Percentiles rank a stretch among this genome's conserved stretches.
phyloP scores from a whole-genome alignment of 345 rosid genomes.

The Boechera stricta region DNA sequence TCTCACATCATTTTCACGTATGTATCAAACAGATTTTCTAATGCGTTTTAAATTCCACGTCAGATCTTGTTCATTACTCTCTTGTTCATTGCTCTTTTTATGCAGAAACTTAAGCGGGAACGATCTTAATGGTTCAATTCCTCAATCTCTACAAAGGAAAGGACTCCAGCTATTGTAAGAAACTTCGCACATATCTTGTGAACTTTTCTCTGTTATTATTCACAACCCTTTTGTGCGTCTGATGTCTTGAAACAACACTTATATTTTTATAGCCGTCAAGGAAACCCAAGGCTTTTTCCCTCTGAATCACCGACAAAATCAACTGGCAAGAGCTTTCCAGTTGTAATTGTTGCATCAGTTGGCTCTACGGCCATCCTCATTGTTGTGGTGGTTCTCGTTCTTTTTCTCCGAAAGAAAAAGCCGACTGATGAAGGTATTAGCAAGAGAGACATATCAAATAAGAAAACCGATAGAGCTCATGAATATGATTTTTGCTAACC shows the following conservation, averaged over 20 bases:
- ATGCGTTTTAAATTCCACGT: background rate
- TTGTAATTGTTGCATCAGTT: constrained; percentile 33
- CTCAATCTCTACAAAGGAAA: constrained; percentile 41
- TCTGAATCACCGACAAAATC: background rate
- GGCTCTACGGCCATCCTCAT: background rate
- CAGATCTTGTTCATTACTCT: background rate
- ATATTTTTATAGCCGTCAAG: background rate
- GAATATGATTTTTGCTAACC: background rate
- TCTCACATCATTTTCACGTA: background rate
- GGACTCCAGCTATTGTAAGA: constrained; percentile 31
- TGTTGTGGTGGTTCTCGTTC: too few species aligned
- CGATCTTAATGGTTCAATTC: constrained; percentile 53
- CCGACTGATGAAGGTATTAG: constrained; percentile 1
- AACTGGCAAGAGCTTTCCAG: too few species aligned
- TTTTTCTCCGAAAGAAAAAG: background rate
- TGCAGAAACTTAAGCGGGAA: constrained; percentile 55
- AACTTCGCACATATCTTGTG: background rate
- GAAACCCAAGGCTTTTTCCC: constrained; percentile 19
- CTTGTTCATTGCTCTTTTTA: background rate
- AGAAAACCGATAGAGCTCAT: background rate
- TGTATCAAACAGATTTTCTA: background rate
- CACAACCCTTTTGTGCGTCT: background rate
- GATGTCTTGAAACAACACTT: background rate
- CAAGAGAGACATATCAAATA: background rate
- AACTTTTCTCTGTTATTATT: background rate